Conservation (phyloP, 768 basidiomycete species). For the Phallus indusiatus region DNA sequence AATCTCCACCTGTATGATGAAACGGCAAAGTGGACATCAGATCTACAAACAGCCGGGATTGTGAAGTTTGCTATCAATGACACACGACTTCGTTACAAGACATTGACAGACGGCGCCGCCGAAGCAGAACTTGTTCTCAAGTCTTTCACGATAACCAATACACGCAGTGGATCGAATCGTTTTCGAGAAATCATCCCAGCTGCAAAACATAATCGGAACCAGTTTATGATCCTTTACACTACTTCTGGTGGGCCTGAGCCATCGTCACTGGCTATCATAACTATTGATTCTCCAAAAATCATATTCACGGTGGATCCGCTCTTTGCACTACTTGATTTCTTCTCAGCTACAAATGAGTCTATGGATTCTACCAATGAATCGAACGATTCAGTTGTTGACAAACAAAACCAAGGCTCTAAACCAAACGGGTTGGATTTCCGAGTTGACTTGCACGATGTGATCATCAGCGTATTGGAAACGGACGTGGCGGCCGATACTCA, state of each 20-base stretch:
- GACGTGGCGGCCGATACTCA: slow-evolving; percentile 72
- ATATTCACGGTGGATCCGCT: slow-evolving; percentile 90
- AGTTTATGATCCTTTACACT: slow-evolving; percentile 90
- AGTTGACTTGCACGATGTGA: slow-evolving; percentile 83
- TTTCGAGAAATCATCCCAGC: slow-evolving; percentile 96
- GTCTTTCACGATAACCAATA: slow-evolving; percentile 89
- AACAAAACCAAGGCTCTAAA: slow-evolving; percentile 2
- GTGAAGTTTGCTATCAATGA: slow-evolving; percentile 76
- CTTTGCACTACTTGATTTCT: slow-evolving; percentile 81
- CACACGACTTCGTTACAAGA: slow-evolving; percentile 70
- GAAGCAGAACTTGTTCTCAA: slow-evolving; percentile 84
- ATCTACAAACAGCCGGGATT: slow-evolving; percentile 71
- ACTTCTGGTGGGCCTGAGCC: slow-evolving; percentile 48
- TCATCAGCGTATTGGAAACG: slow-evolving; percentile 79
- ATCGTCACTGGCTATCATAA: slow-evolving; percentile 68
- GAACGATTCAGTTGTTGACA: not conserved
- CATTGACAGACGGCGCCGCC: slow-evolving; percentile 70
- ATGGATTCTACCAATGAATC: slow-evolving; percentile 9
- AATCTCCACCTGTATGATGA: slow-evolving; percentile 82
- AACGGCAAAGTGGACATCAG: slow-evolving; percentile 43
- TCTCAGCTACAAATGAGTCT: slow-evolving; percentile 44
- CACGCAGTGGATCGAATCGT: slow-evolving; percentile 65
- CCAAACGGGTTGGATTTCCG: slow-evolving; percentile 45
- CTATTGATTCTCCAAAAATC: slow-evolving; percentile 85
- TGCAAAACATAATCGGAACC: slow-evolving; percentile 77